Evolutionary conservation across 169 alveolate species (phyloP).

Genomic region (Babesia sp.): DNA sequence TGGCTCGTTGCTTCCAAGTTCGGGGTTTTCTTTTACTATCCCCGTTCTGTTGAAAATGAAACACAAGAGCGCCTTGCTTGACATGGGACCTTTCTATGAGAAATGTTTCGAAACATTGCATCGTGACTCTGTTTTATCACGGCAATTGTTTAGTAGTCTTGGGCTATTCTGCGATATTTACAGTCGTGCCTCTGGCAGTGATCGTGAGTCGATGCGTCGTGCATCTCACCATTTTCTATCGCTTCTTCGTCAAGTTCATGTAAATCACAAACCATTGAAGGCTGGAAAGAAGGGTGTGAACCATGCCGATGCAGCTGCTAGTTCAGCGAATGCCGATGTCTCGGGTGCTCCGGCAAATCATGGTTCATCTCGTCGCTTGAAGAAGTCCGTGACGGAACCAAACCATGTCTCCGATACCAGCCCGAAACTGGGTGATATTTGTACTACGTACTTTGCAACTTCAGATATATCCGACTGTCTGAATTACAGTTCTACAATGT

Average conservation of each 20-base stretch:
- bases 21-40: constrained; percentile 1
- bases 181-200: constrained; percentile 3
- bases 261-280: neutral
- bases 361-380: neutral
- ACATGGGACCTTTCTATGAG: neutral
- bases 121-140: neutral
- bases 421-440: neutral
- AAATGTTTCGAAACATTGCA: constrained; percentile 12
- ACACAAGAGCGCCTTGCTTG: neutral
- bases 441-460: neutral
- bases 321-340: neutral
- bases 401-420: neutral
- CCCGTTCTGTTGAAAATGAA: neutral
- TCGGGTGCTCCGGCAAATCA: neutral
- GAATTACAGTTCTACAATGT: constrained; percentile 1
- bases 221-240: constrained; percentile 18
- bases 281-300: neutral
- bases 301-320: neutral
- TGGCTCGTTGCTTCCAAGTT: neutral
- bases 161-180: constrained; percentile 3
- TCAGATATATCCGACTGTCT: neutral
- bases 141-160: neutral
- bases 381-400: neutral
- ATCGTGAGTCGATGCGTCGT: neutral
- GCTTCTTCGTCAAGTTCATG: neutral